Conservation (phyloP, 78 protist genomes). For the Dictyostelium discoideum region DNA sequence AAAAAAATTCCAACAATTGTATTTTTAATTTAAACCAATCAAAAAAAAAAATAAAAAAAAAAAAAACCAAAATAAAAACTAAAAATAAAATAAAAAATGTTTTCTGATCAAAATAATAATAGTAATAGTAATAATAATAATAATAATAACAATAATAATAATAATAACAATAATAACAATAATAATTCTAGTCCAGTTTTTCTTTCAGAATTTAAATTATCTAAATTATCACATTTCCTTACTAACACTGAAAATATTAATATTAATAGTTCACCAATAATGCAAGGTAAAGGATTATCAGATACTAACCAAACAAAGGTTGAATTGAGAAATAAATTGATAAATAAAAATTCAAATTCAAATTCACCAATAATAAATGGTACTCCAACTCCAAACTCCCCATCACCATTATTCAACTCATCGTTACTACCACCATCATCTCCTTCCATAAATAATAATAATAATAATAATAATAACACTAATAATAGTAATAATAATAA, state of each 20-base stretch:
- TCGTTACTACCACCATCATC: background rate
- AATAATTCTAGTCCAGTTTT: background rate
- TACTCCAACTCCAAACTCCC: background rate
- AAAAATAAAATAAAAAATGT: background rate
- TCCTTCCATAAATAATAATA: background rate
- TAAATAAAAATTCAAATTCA: background rate
- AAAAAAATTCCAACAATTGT: too few relatives aligned
- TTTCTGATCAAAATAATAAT: background rate
- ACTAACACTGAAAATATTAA: background rate
- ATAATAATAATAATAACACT: background rate
- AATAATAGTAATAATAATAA: background rate
- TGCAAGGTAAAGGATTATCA: conserved; percentile 7
- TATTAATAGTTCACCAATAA: background rate
- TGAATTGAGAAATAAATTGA: background rate
- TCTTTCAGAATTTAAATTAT: background rate
- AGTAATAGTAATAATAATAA: too few relatives aligned
- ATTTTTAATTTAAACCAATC: too few relatives aligned
- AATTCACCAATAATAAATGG: background rate
- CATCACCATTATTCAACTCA: background rate
- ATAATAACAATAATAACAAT: background rate
- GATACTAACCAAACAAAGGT: background rate
- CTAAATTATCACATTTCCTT: background rate
- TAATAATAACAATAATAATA: background rate
- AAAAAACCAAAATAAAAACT: too few relatives aligned
- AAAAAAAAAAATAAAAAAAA: too few relatives aligned